phyloP scores from a whole-genome alignment of 352 stramenopile species.

The Globisporangium paddicum region DNA sequence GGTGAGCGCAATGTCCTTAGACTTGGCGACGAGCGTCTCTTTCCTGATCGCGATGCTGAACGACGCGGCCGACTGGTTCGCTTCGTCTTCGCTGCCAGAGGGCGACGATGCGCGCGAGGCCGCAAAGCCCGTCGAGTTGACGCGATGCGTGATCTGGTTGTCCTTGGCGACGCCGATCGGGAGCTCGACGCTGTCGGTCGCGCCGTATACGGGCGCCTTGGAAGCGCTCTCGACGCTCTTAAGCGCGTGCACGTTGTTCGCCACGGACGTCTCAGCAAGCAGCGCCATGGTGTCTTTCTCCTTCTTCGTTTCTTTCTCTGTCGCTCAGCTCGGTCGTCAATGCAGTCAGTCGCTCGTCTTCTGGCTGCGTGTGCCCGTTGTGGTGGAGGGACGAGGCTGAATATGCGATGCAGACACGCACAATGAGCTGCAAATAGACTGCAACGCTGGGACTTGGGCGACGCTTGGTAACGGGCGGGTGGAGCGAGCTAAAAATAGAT shows the following conservation, averaged over 20 bases:
- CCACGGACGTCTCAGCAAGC: slow-evolving; percentile 5
- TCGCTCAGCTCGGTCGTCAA: neutral
- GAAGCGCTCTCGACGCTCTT: neutral
- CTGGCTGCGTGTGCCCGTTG: neutral
- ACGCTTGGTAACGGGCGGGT: neutral
- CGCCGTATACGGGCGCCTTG: slow-evolving; percentile 7
- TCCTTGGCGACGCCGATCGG: neutral
- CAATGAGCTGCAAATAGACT: neutral
- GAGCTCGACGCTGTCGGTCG: neutral
- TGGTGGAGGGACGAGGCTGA: neutral
- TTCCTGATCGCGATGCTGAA: slow-evolving; percentile 12
- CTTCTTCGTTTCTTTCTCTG: neutral
- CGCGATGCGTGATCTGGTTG: slow-evolving; percentile 17
- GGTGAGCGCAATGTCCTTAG: slow-evolving; percentile 26
- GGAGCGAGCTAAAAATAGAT: neutral
- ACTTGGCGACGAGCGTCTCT: slow-evolving; percentile 20
- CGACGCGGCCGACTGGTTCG: slow-evolving; percentile 16
- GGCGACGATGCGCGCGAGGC: slow-evolving; percentile 31
- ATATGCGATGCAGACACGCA: neutral
- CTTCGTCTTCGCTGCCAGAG: slow-evolving; percentile 31
- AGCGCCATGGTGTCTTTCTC: slow-evolving; percentile 9
- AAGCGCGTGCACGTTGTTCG: neutral
- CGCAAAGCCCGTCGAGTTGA: slow-evolving; percentile 19
- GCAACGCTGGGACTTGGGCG: neutral
- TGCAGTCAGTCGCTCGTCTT: neutral